Percentiles rank a stretch among this genome's conserved stretches.
Conservation (phyloP, 345 rosid genomes). For the Aquilaria sinensis region DNA sequence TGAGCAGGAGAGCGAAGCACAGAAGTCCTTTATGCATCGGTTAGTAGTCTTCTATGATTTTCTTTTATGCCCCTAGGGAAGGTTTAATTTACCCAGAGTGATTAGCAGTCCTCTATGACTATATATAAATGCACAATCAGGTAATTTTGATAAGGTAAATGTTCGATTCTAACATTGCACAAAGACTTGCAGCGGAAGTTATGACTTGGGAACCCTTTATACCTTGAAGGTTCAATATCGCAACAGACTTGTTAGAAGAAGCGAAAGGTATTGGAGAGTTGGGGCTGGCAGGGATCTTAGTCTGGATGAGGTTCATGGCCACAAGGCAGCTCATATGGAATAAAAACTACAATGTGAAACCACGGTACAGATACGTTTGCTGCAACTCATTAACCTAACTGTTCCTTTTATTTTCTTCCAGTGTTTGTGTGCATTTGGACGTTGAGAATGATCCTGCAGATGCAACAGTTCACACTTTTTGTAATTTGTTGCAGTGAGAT, state of each 20-base stretch:
- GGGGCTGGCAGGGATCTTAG: conserved; percentile 89
- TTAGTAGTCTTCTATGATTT: conserved; percentile 32
- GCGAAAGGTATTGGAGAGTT: conserved; percentile 70
- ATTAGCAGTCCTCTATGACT: background rate
- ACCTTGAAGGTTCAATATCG: conserved; percentile 77
- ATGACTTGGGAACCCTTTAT: background rate
- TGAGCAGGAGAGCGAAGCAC: conserved; percentile 84
- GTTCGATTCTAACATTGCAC: too few relatives aligned
- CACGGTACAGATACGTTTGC: conserved; percentile 52
- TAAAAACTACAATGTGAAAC: conserved; percentile 97
- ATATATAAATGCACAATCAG: too few relatives aligned
- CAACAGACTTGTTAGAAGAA: conserved; percentile 76
- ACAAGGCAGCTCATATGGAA: conserved; percentile 98
- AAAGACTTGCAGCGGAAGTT: too few relatives aligned
- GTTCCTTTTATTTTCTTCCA: conserved; percentile 3
- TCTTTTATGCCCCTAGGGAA: conserved; percentile 9
- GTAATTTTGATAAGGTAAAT: too few relatives aligned
- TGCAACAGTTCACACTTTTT: conserved; percentile 3
- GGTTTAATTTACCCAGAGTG: conserved; percentile 12
- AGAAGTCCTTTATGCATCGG: conserved; percentile 99
- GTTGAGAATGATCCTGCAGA: background rate
- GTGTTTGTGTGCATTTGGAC: background rate
- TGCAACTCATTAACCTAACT: conserved; percentile 5
- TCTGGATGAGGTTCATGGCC: conserved; percentile 99
- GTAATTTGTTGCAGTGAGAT: conserved; percentile 62